Percentiles rank a stretch among this genome's conserved stretches.
These are phyloP conservation scores for Teunomyces kruisii DNA, from an alignment of 805 yeast species.

Conservation along the genomic window DNA sequence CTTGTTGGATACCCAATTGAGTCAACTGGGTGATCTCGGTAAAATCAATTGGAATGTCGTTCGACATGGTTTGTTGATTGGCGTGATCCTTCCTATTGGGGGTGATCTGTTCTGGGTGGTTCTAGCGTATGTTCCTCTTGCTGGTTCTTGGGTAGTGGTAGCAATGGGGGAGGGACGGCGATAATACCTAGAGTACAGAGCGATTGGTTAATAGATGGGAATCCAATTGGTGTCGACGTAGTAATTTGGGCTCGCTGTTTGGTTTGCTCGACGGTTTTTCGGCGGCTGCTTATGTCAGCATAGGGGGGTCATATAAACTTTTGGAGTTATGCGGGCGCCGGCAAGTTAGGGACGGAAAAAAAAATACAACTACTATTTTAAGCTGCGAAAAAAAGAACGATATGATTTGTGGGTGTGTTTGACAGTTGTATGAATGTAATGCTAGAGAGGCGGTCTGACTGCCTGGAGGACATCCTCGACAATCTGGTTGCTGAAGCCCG, in stretches of 20 bases:
- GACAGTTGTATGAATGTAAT: no score
- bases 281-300: slow-evolving; percentile 1
- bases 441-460: slow-evolving; percentile 42
- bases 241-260: slow-evolving; percentile 2
- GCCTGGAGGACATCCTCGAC: slow-evolving; percentile 35
- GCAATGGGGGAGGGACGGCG: neutral
- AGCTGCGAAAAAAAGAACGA: neutral
- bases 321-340: neutral
- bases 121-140: slow-evolving; percentile 1
- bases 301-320: neutral
- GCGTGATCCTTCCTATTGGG: slow-evolving; percentile 3
- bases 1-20: slow-evolving; percentile 78
- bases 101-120: neutral
- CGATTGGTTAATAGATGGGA: slow-evolving; percentile 4
- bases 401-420: no score
- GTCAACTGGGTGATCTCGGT: slow-evolving; percentile 92
- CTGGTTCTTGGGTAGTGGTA: neutral
- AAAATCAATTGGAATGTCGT: slow-evolving; percentile 92
- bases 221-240: slow-evolving; percentile 3
- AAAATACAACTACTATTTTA: neutral
- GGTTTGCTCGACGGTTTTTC: slow-evolving; percentile 3
- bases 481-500: slow-evolving; percentile 33
- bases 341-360: neutral
- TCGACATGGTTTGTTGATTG: slow-evolving; percentile 6
- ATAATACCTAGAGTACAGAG: slow-evolving; percentile 1